Base-by-base conservation (phyloP, 2,329 filamentous ascomycete species). In the Hymenoscyphus fraxineus region DNA sequence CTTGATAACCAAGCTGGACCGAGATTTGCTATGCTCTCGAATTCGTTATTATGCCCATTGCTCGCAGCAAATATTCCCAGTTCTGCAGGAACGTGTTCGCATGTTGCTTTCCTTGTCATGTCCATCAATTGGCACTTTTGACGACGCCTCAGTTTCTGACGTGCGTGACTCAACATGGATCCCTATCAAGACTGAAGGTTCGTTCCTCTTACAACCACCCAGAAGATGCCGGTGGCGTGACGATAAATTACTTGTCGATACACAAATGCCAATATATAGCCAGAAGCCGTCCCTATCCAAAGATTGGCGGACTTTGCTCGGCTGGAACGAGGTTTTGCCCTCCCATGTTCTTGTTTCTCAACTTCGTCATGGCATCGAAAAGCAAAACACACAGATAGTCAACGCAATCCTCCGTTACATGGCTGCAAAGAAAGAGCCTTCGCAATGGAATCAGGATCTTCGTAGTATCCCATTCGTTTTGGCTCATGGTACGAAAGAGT, bases 401-500 rank as follows among this genome's bases (percentile, higher is more conserved):
- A 59, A 70, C 51, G 66, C 65, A 13, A 64, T 72, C 1, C 55
- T 73, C 3, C 47, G 0, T 1, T 72, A 73, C 40, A 65, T 73
- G 6, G n/a, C 13, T 3, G 27, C 5, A 13, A 60, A 2, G 60
- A 64, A 5, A 32, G 16, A 1, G 63, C 61, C 7, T 31, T 35
- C 1, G 55, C 62, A 10, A 6, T 9, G 27, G 2, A 27, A 6
- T 58, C 16, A 63, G 6, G 55, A 63, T 16, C 40, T 73, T 32
- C 63, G 15, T 12, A 10, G 1, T 7, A 58, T 70, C 38, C 32
- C 65, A 10, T 73, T 66, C 19, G 62, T 72, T 65, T 35, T 4
- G 64, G 39, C 19, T 27, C 27, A 27, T 27, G 27, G 27, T 27
- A 66, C 44, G 1, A 67, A 61, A 9, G 27, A 6, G 0, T 70